These are phyloP conservation scores for Blastocystis hominis DNA, from an alignment of 352 stramenopile species.

Conservation along the genomic window DNA sequence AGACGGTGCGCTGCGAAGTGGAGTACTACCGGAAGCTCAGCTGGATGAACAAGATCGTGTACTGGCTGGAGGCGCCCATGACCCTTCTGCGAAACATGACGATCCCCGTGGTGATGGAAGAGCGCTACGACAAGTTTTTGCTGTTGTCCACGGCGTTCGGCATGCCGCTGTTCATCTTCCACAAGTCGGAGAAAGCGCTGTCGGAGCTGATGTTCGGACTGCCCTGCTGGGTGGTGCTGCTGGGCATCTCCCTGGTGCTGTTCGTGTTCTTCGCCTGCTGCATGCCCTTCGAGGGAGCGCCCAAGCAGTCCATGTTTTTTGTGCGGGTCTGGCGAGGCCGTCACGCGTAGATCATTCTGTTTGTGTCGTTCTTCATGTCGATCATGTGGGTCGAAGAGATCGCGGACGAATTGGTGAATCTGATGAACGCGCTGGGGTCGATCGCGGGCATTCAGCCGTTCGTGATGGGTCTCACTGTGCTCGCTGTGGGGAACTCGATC, in stretches of 20 bases:
- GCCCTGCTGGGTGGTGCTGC: not conserved
- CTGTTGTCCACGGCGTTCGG: constrained; percentile 43
- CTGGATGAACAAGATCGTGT: constrained; percentile 29
- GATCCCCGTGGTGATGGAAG: constrained; percentile 72
- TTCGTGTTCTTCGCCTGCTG: constrained; percentile 61
- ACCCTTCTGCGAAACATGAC: constrained; percentile 65
- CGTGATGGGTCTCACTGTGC: constrained; percentile 74
- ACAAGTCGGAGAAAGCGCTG: constrained; percentile 5
- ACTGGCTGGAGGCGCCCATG: constrained; percentile 68
- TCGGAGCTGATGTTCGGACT: constrained; percentile 9
- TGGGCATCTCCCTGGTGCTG: not conserved
- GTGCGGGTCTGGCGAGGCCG: not conserved
- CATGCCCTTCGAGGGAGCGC: not conserved
- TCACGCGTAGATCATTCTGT: not conserved
- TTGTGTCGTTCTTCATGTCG: constrained; percentile 62
- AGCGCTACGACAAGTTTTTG: constrained; percentile 65
- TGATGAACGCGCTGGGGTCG: constrained; percentile 69
- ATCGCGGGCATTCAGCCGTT: constrained; percentile 67
- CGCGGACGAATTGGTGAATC: constrained; percentile 72
- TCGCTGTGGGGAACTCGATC: constrained; percentile 76
- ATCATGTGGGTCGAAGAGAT: constrained; percentile 81
- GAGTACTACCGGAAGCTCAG: constrained; percentile 9
- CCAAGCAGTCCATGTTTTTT: not conserved
- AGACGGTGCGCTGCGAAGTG: not conserved
- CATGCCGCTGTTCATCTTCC: constrained; percentile 40